Evolutionary conservation across 2,329 filamentous ascomycete genomes (phyloP), one percentile per base, ranked within the genome.

Genomic region (Aureobasidium uvarum): DNA sequence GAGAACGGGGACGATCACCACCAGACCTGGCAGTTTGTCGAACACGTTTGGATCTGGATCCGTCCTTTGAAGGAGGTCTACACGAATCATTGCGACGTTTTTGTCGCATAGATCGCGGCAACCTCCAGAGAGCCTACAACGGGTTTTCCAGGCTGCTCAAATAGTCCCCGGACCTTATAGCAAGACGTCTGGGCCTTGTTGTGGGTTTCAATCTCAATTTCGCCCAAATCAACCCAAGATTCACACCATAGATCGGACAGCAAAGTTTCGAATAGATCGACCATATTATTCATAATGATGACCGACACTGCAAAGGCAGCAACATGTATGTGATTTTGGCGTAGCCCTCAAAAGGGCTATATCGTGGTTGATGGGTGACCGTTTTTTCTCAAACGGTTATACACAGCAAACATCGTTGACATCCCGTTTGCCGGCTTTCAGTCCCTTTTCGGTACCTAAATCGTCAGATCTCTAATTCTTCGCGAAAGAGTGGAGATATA

Each of bases 41-140:
- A 58, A 45, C 23, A 43, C 54, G 23, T 59, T 46, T 36, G 41
- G 18, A n/a, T 43, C 41, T 59, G 25, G 55, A 59, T 23, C n/a
- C n/a, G 18, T 36, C 28, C 16, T 16, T 11, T 18, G 13, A 4
- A 14, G 5, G 36, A 6, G 7, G 14, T 23, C 2, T 23, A 36
- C 8, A 6, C 55, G 23, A 2, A 2, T 11, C 13, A 2, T n/a
- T 16, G 54, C 38, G 45, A 58, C 54, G 54, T 31, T 31, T 31
- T 28, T 58, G 54, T 25, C 38, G 31, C 16, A n/a, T 16, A 3
- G 14, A 43, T 31, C 23, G 23, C 7, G 5, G 20, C 3, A 13
- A 45, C 5, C 25, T n/a, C n/a, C 23, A 31, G 23, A 39, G 20
- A 20, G 14, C 23, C 8, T 31, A n/a, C 11, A 45, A 58, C 38